Base-by-base conservation (phyloP, 2,329 filamentous ascomycete species). In the Keithomyces neogunnii region DNA sequence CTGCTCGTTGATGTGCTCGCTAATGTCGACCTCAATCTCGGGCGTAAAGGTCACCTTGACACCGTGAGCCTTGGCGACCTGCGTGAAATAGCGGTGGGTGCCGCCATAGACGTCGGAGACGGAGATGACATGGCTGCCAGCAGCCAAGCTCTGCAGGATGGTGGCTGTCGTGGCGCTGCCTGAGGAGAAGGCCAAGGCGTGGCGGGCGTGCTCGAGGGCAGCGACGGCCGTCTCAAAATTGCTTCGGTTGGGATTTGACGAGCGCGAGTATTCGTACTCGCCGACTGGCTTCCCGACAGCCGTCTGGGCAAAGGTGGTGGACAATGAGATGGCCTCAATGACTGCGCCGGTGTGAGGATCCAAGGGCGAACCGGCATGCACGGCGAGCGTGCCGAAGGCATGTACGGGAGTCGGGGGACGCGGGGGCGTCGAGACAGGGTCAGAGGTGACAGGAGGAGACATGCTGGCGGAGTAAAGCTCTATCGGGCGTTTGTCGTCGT, bases 31-130 rank as follows among this genome's bases (percentile, higher is more conserved):
- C 72, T 96, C 92, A 63, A 99, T 95, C 70, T 85, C 85, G 8
- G 90, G 89, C 4, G 90, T 92, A 70, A 99, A 99, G 47, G 92
- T 95, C 55, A 97, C 93, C 61, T 87, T 83, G 50, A 99, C 89
- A 62, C 92, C 89, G 69, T 99, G 93, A 30, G 93, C 90, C 63
- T 89, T 84, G 52, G 93, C 93, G 48, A 97, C 93, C 73, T 96
- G 91, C 58, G 93, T 99, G 77, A 99, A 99, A 77, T 99, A 99
- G 63, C 93, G 82, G 74, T 99, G 93, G 42, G 93, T 99, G 61
- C 93, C 93, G 60, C 93, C 93, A 69, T 99, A 99, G 62, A 99
- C 91, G 69, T 99, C 93, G 45, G 90, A 95, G 46, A 99, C 89
- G 55, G 90, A 96, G 62, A 99, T 85, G 63, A 99, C 89, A 73